phyloP scores from a whole-genome alignment of 2,329 filamentous ascomycete species.

The Pseudocercospora crystallina region DNA sequence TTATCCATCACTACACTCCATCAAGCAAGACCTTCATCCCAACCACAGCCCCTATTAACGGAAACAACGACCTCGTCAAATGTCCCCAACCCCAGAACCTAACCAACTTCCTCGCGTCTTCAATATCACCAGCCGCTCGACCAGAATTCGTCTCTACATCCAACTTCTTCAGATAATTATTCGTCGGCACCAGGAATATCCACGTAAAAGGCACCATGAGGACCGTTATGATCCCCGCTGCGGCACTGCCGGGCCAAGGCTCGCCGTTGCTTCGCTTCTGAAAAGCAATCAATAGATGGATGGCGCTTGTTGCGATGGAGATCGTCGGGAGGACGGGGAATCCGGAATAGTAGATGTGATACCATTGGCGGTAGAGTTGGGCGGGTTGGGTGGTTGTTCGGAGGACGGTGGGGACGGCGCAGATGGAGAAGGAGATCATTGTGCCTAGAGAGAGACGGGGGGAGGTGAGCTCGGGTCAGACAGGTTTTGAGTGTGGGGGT shows the following conservation, averaged over 20 bases:
- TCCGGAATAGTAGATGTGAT: constrained; percentile 5
- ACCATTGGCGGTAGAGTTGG: constrained; percentile 9
- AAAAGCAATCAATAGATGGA: not conserved
- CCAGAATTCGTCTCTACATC: constrained; percentile 16
- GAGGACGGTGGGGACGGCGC: constrained; percentile 4
- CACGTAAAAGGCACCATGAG: constrained; percentile 14
- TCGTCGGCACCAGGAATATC: constrained; percentile 9
- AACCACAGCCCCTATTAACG: constrained; percentile 3
- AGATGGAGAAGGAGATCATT: constrained; percentile 10
- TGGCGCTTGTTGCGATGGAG: constrained; percentile 2
- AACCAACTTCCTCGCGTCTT: constrained; percentile 5
- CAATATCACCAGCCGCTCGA: constrained; percentile 13
- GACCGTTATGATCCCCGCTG: constrained; percentile 2
- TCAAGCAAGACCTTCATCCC: constrained; percentile 2
- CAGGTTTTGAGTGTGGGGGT: too few species aligned
- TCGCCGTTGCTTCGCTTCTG: not conserved
- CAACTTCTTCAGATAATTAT: constrained; percentile 1
- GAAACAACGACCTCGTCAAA: constrained; percentile 7
- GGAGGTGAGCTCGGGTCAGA: too few species aligned
- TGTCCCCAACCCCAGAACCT: constrained; percentile 3
- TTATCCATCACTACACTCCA: too few species aligned
- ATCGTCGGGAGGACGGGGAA: constrained; percentile 4
- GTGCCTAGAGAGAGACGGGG: too few species aligned
- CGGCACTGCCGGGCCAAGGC: not conserved
- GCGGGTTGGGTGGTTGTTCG: not conserved